A percentile compares a stretch with the other conserved stretches of the same genome.
Evolutionary conservation across 148 eudicot genomes (phyloP).

Genomic region (Dianthus caryophyllus): DNA sequence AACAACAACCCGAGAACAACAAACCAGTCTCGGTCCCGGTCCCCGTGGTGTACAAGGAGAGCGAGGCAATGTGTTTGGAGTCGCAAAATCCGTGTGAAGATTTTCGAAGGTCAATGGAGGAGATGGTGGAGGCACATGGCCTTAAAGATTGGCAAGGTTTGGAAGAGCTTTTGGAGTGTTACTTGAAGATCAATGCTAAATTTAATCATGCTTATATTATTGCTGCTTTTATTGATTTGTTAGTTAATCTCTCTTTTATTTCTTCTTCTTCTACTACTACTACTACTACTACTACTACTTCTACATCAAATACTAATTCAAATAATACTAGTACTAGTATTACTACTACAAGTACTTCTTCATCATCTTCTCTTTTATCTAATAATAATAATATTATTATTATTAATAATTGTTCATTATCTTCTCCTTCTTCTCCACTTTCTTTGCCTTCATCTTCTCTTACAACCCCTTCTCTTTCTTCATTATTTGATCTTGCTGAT

Average conservation of each 20-base stretch:
- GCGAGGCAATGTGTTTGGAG: slow-evolving; percentile 54
- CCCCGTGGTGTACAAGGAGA: slow-evolving; percentile 24
- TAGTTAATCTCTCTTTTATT: slow-evolving; percentile 32
- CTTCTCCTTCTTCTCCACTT: slow-evolving; percentile 35
- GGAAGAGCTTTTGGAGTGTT: slow-evolving; percentile 63
- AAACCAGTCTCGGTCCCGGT: too few species aligned
- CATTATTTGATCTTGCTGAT: slow-evolving; percentile 34
- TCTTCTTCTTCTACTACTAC: neutral
- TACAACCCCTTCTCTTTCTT: slow-evolving; percentile 51
- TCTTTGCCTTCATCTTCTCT: slow-evolving; percentile 37
- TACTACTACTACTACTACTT: neutral
- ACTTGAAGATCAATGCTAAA: slow-evolving; percentile 52
- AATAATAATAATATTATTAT: slow-evolving; percentile 9
- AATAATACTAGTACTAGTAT: neutral
- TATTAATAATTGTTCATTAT: neutral
- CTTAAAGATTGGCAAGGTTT: slow-evolving; percentile 56
- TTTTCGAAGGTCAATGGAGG: slow-evolving; percentile 73
- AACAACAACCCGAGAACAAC: neutral
- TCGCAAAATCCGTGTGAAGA: slow-evolving; percentile 59
- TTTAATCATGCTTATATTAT: slow-evolving; percentile 65
- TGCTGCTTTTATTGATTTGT: slow-evolving; percentile 75
- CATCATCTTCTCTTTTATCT: slow-evolving; percentile 25
- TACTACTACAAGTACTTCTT: neutral
- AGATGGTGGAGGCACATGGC: slow-evolving; percentile 79
- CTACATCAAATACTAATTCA: too few species aligned